These are phyloP conservation scores for Fomitopsis pinicola DNA, from an alignment of 1,284 basidiomycete species.

Conservation along the genomic window DNA sequence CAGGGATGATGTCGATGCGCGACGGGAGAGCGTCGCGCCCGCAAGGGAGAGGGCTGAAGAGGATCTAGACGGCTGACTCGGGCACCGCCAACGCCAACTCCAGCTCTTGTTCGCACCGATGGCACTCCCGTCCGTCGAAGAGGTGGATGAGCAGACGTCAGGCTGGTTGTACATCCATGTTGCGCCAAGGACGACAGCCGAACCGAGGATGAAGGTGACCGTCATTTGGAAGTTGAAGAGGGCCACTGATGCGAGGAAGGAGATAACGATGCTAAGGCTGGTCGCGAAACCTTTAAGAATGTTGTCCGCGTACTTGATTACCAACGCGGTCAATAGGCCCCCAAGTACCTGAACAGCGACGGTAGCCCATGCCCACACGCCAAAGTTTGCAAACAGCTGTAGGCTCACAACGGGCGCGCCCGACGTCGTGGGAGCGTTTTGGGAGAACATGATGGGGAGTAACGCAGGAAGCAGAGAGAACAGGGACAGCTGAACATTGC, in stretches of 20 bases:
- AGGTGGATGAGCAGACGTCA: conserved; percentile 2
- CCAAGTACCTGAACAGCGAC: conserved; percentile 89
- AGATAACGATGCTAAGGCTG: conserved; percentile 88
- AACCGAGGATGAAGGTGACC: conserved; percentile 80
- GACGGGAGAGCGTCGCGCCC: conserved; percentile 24
- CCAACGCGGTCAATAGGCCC: conserved; percentile 86
- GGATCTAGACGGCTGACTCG: conserved; percentile 15
- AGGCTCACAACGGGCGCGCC: neutral
- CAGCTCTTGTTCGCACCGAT: conserved; percentile 13
- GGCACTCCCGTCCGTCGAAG: conserved; percentile 8
- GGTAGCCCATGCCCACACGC: conserved; percentile 91
- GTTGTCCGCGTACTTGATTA: conserved; percentile 88
- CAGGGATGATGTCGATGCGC: conserved; percentile 27
- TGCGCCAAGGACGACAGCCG: conserved; percentile 78
- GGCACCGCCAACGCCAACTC: conserved; percentile 26
- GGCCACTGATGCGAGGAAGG: conserved; percentile 87
- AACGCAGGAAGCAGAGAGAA: conserved; percentile 92
- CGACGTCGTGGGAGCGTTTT: neutral
- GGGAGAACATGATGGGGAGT: conserved; percentile 52
- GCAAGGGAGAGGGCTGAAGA: conserved; percentile 24
- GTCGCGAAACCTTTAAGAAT: conserved; percentile 96
- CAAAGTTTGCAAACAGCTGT: conserved; percentile 69
- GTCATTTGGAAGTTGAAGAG: conserved; percentile 91
- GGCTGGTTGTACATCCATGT: conserved; percentile 88
- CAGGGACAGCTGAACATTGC: conserved; percentile 93